Evolutionary conservation across 148 eudicot species (phyloP).

Genomic region (Linanthus parryae): DNA sequence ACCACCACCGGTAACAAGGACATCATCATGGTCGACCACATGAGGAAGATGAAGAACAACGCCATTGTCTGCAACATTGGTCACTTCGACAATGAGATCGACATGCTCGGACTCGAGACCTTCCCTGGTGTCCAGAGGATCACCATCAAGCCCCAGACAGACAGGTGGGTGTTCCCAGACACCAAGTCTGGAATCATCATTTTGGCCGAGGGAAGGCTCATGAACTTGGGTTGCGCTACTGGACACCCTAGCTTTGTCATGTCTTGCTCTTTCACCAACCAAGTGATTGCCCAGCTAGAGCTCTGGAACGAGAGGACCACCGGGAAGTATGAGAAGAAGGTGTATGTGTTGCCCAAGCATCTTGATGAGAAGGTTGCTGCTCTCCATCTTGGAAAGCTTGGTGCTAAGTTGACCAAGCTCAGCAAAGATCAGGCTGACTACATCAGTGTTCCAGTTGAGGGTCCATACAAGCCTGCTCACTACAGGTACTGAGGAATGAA

Average conservation of each 20-base stretch:
- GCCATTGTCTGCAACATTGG: constrained; percentile 99
- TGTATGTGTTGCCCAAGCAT: constrained; percentile 93
- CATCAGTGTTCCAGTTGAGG: constrained; percentile 74
- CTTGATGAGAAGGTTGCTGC: constrained; percentile 97
- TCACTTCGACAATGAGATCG: constrained; percentile 92
- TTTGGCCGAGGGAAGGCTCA: constrained; percentile 86
- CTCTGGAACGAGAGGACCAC: constrained; percentile 73
- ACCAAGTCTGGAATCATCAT: constrained; percentile 63
- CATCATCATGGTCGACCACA: constrained; percentile 88
- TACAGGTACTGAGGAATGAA: constrained; percentile 69
- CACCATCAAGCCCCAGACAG: constrained; percentile 94
- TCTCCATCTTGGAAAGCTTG: constrained; percentile 84
- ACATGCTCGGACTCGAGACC: constrained; percentile 75
- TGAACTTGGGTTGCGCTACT: constrained; percentile 98
- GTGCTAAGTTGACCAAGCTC: constrained; percentile 85
- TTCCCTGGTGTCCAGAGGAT: constrained; percentile 79
- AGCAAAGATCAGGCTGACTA: constrained; percentile 77
- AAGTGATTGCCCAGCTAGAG: constrained; percentile 93
- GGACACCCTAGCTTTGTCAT: constrained; percentile 98
- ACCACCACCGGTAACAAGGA: constrained; percentile 98
- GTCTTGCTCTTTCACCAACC: constrained; percentile 97
- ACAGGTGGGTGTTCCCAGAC: constrained; percentile 84
- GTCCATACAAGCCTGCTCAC: constrained; percentile 92
- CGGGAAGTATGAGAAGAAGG: constrained; percentile 87
- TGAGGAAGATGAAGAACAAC: constrained; percentile 95